These are phyloP conservation scores for Papiliotrema nemorosa DNA, from an alignment of 1,284 basidiomycete genomes.

Conservation along the genomic window DNA sequence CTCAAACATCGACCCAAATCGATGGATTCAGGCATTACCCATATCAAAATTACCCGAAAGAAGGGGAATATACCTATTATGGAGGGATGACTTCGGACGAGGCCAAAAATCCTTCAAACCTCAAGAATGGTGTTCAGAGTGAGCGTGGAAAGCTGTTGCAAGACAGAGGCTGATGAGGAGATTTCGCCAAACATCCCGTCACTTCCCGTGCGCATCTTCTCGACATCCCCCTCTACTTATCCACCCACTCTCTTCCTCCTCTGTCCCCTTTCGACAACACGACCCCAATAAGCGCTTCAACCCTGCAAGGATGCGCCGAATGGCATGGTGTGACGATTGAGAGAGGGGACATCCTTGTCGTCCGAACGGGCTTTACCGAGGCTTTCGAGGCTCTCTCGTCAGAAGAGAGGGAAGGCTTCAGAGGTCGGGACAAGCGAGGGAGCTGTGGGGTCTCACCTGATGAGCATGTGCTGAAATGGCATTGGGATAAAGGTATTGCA, in stretches of 20 bases:
- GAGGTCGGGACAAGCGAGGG: constrained; percentile 14
- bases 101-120: constrained; percentile 14
- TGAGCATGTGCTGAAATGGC: constrained; percentile 43
- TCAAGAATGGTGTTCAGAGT: constrained; percentile 25
- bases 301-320: constrained; percentile 22
- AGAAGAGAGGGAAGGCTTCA: constrained; percentile 21
- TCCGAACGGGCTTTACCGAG: constrained; percentile 48
- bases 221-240: constrained; percentile 42
- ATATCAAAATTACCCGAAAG: constrained; percentile 26
- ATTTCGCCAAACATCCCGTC: constrained; percentile 46
- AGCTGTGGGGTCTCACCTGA: constrained; percentile 30
- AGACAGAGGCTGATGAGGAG: constrained; percentile 9
- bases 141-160: too few species aligned
- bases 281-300: constrained; percentile 29
- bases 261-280: constrained; percentile 32
- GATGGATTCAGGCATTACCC: constrained; percentile 47
- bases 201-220: constrained; percentile 49
- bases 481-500: constrained; percentile 52
- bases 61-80: constrained; percentile 24
- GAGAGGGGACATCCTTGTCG: constrained; percentile 43
- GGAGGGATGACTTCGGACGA: constrained; percentile 17
- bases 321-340: constrained; percentile 34
- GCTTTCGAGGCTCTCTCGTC: constrained; percentile 31
- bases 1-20: constrained; percentile 49
- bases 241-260: constrained; percentile 37